Evolutionary conservation across 2,329 filamentous ascomycete genomes (phyloP), one percentile per base, ranked within the genome.

Genomic region (Sporothrix humicola): DNA sequence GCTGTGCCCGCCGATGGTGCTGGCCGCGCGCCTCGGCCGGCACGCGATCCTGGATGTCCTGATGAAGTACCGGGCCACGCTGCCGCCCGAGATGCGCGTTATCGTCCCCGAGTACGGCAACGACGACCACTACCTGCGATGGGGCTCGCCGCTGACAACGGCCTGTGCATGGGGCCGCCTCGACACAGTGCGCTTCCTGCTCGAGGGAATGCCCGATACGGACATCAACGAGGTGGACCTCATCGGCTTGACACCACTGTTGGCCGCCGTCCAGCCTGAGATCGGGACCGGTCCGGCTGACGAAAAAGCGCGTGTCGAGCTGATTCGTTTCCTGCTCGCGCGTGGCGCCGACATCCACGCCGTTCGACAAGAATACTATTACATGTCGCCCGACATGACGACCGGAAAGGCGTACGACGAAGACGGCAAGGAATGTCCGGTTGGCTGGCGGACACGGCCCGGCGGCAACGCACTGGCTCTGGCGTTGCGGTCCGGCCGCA

Each of bases 391-490:
- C 44, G 59, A 65, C 59, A 48, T 50, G 63, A 50, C 42, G 23
- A 23, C n/a, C 23, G 20, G 42, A 48, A 50, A 66, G 44, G 63
- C n/a, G 23, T 50, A 26, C 42, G 63, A 66, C 44, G 50, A 23
- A 42, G 15, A 56, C 48, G 31, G 50, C n/a, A 20, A 56, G 23
- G 65, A 69, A 42, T 52, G 48, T 42, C 20, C 63, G 42, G 26
- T 48, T 50, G 42, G 20, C 20, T 61, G 42, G 13, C 42, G 42
- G 44, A 42, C 63, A 13, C 23, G 23, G 17, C 59, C 59, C 31
- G 58, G 70, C 50, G 70, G 70, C 59, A 66, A 56, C 59, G 70
- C 70, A 31, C 70, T 72, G n/a, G 70, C 46, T 31, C 59, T 66
- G 59, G 70, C 70, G 10, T 20, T 72, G 23, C 31, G 23, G 2